Conservation (phyloP, 2,329 filamentous ascomycete genomes). For the Xylariaceae sp. region DNA sequence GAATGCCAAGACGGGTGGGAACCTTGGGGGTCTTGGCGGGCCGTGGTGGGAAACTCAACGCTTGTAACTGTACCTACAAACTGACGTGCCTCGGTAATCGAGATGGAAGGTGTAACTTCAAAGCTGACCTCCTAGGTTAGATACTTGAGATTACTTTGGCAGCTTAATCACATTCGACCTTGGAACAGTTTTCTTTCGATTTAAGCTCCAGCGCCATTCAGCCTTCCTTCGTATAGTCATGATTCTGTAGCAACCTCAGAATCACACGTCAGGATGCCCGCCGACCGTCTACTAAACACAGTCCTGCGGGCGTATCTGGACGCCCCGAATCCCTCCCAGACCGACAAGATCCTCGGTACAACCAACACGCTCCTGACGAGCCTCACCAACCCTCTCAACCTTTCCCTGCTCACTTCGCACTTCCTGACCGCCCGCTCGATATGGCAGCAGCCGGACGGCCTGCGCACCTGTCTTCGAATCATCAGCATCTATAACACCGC, state of each 20-base stretch:
- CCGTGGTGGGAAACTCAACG: too few relatives aligned
- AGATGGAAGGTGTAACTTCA: neutral
- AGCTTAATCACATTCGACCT: neutral
- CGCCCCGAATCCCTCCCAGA: slow-evolving; percentile 44
- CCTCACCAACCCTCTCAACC: slow-evolving; percentile 69
- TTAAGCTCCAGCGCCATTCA: neutral
- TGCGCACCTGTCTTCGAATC: slow-evolving; percentile 59
- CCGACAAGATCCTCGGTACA: slow-evolving; percentile 57
- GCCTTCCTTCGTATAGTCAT: slow-evolving; percentile 3
- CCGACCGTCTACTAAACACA: slow-evolving; percentile 61
- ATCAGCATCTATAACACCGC: slow-evolving; percentile 69
- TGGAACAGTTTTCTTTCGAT: neutral
- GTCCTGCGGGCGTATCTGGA: slow-evolving; percentile 57
- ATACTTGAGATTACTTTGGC: too few relatives aligned
- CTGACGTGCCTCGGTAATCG: neutral
- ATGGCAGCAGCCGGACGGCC: slow-evolving; percentile 57
- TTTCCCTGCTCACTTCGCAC: slow-evolving; percentile 67
- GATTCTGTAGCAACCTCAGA: neutral
- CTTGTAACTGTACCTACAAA: too few relatives aligned
- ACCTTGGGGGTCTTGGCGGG: neutral
- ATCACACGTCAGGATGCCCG: slow-evolving; percentile 46
- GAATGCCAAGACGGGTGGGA: neutral
- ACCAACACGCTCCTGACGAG: slow-evolving; percentile 62
- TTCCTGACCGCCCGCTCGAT: slow-evolving; percentile 66
- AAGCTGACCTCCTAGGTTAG: neutral